These are phyloP conservation scores for Dioszegia crocea DNA, from an alignment of 768 basidiomycete genomes.

Conservation along the genomic window DNA sequence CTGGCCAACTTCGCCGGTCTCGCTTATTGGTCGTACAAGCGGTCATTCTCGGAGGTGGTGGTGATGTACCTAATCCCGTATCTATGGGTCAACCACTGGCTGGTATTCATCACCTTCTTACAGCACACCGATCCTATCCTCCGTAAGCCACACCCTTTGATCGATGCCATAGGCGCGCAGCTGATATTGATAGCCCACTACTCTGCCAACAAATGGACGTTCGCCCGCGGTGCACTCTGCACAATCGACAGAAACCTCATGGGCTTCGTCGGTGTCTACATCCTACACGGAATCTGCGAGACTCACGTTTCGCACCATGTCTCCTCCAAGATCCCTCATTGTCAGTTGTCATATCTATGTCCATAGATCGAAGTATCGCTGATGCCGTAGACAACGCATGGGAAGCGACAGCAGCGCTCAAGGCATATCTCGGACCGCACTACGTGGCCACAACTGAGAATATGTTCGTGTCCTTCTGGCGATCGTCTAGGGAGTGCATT, in stretches of 20 bases:
- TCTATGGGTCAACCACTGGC: conserved; percentile 74
- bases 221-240: conserved; percentile 84
- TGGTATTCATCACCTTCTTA: conserved; percentile 92
- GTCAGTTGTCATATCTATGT: conserved; percentile 51
- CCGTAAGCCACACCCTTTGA: background rate
- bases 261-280: conserved; percentile 77
- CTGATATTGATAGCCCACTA: conserved; percentile 62
- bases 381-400: conserved; percentile 58
- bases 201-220: conserved; percentile 81
- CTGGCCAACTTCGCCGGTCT: conserved; percentile 65
- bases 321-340: conserved; percentile 95
- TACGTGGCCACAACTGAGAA: conserved; percentile 49
- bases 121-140: conserved; percentile 97
- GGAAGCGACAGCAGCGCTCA: conserved; percentile 84
- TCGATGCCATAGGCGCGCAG: background rate
- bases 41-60: conserved; percentile 69
- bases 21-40: conserved; percentile 57
- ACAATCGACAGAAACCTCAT: conserved; percentile 82
- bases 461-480: conserved; percentile 61
- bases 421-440: conserved; percentile 63
- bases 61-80: conserved; percentile 81
- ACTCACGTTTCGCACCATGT: conserved; percentile 91
- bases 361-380: background rate
- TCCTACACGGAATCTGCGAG: conserved; percentile 89
- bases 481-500: conserved; percentile 71